A percentile compares a stretch with the other conserved stretches of the same genome.
These are phyloP conservation scores for Angomonas deanei DNA, from an alignment of 208 protist species.

Conservation along the genomic window DNA sequence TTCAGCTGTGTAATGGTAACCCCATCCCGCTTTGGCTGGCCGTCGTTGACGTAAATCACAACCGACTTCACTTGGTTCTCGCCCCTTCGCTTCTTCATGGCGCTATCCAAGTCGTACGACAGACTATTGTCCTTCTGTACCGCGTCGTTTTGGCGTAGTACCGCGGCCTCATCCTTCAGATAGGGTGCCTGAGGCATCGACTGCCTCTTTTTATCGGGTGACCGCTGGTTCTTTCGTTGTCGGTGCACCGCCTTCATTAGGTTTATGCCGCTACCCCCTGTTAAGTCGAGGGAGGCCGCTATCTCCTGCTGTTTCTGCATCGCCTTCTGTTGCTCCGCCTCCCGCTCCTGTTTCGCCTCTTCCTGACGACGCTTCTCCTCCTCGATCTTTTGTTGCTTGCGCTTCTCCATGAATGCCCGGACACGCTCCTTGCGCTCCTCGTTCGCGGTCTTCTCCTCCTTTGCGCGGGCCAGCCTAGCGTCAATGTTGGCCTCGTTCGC, in stretches of 20 bases:
- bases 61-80: slow-evolving; percentile 6
- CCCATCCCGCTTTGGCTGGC: background rate
- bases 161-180: background rate
- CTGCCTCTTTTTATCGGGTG: background rate
- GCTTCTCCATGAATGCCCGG: slow-evolving; percentile 49
- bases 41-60: slow-evolving; percentile 1
- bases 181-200: background rate
- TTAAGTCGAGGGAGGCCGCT: background rate
- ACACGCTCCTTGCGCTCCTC: slow-evolving; percentile 64
- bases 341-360: background rate
- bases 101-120: background rate
- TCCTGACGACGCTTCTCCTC: background rate
- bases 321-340: background rate
- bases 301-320: background rate
- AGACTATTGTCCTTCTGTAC: background rate
- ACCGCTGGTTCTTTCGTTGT: background rate
- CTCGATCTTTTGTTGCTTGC: slow-evolving; percentile 45
- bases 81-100: background rate
- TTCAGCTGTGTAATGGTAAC: slow-evolving; percentile 12
- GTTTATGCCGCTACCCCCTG: background rate
- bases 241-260: background rate
- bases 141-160: background rate
- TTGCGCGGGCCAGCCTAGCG: slow-evolving; percentile 11
- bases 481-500: background rate
- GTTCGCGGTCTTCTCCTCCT: slow-evolving; percentile 27